Conservation (phyloP, 2,329 filamentous ascomycete species). For the Myriosclerotinia scirpicola region DNA sequence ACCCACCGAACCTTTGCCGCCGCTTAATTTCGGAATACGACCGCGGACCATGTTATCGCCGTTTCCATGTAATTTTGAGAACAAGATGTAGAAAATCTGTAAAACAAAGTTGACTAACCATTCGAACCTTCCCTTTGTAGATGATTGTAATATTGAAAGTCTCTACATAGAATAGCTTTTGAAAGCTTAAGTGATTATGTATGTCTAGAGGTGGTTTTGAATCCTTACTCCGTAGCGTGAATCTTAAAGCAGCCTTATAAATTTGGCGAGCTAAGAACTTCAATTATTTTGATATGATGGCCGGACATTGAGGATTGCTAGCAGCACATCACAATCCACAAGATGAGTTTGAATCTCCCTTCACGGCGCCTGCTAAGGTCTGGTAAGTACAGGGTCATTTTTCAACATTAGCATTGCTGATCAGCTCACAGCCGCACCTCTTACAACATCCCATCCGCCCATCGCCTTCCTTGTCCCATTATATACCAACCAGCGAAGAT, state of each 20-base stretch:
- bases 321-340: conserved; percentile 27
- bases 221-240: neutral
- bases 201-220: neutral
- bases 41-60: neutral
- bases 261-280: conserved; percentile 24
- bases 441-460: conserved; percentile 44
- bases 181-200: neutral
- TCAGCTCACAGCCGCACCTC: conserved; percentile 31
- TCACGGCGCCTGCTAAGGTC: conserved; percentile 59
- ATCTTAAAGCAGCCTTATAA: conserved; percentile 21
- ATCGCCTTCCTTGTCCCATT: conserved; percentile 39
- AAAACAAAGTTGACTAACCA: too few relatives aligned
- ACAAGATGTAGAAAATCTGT: neutral
- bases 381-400: conserved; percentile 49
- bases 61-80: neutral
- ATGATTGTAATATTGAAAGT: neutral
- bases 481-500: conserved; percentile 35
- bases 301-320: neutral
- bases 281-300: conserved; percentile 22
- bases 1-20: conserved; percentile 18
- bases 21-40: conserved; percentile 15
- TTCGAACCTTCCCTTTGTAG: neutral
- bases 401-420: conserved; percentile 30
- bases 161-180: neutral
- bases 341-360: conserved; percentile 66